Evolutionary conservation across 768 basidiomycete species (phyloP).

Genomic region (Mrakia frigida): DNA sequence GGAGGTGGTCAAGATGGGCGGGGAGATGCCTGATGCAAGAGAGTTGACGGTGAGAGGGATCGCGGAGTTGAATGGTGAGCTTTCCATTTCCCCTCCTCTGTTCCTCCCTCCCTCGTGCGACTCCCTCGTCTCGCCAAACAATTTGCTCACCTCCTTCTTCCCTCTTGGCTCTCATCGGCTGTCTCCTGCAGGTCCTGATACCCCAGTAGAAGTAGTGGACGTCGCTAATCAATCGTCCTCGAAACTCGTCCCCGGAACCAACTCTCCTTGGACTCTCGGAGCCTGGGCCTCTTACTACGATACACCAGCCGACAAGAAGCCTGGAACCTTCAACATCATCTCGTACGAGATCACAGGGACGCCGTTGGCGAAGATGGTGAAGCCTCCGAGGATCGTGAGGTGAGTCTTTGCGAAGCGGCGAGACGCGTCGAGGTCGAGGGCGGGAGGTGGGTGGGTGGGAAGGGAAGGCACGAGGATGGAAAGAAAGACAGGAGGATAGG

Average conservation of each 20-base stretch:
- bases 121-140: neutral
- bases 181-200: constrained; percentile 10
- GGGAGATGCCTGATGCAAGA: constrained; percentile 14
- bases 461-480: too few species aligned
- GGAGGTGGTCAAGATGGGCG: constrained; percentile 22
- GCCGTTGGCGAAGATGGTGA: constrained; percentile 66
- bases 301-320: constrained; percentile 53
- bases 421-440: neutral
- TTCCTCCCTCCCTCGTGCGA: neutral
- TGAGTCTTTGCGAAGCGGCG: constrained; percentile 14
- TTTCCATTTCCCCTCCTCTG: neutral
- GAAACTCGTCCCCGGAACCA: constrained; percentile 19
- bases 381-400: constrained; percentile 64
- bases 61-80: constrained; percentile 22
- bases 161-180: neutral
- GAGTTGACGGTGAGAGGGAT: constrained; percentile 24
- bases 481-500: too few species aligned
- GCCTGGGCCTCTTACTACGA: constrained; percentile 87
- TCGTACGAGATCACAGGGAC: constrained; percentile 90
- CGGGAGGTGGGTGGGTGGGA: too few species aligned
- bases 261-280: constrained; percentile 64
- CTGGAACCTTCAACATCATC: constrained; percentile 81
- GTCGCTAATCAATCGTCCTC: constrained; percentile 20
- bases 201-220: constrained; percentile 28
- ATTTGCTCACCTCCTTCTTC: neutral